These are phyloP conservation scores for Neophaeococcomyces mojaviensis DNA, from an alignment of 2,329 filamentous ascomycete species.

Conservation along the genomic window DNA sequence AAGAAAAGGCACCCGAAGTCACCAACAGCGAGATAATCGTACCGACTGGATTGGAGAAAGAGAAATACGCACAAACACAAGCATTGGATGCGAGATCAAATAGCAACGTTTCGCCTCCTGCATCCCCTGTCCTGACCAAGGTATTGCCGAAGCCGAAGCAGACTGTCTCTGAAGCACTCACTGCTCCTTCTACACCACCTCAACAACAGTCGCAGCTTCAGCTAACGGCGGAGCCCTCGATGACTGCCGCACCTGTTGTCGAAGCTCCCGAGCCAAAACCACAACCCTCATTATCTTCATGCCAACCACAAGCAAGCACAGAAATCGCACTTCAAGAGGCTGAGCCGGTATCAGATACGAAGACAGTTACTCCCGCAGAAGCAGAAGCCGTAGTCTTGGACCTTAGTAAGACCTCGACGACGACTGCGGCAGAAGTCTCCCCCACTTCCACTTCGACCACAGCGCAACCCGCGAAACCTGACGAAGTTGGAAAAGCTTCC, in stretches of 20 bases:
- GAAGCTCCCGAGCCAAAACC: neutral
- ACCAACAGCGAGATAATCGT: neutral
- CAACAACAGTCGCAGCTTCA: neutral
- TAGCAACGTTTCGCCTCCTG: neutral
- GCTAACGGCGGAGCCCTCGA: neutral
- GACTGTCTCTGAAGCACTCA: neutral
- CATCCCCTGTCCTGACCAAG: neutral
- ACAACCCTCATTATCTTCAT: neutral
- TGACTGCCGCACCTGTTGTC: neutral
- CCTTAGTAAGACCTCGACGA: conserved; percentile 2
- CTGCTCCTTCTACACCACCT: neutral
- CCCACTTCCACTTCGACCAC: too few species aligned
- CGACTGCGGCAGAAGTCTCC: too few species aligned
- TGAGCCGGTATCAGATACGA: neutral
- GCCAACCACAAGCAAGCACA: neutral
- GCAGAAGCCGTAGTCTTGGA: neutral
- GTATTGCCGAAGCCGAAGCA: neutral
- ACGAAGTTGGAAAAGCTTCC: neutral
- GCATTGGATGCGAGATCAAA: neutral
- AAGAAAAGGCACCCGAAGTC: conserved; percentile 5
- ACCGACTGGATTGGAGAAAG: neutral
- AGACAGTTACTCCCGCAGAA: neutral
- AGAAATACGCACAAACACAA: neutral
- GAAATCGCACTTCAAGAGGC: neutral
- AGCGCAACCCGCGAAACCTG: neutral